Base-by-base conservation (phyloP, 495 filamentous ascomycete species). In the Hypoxylon fuscum region DNA sequence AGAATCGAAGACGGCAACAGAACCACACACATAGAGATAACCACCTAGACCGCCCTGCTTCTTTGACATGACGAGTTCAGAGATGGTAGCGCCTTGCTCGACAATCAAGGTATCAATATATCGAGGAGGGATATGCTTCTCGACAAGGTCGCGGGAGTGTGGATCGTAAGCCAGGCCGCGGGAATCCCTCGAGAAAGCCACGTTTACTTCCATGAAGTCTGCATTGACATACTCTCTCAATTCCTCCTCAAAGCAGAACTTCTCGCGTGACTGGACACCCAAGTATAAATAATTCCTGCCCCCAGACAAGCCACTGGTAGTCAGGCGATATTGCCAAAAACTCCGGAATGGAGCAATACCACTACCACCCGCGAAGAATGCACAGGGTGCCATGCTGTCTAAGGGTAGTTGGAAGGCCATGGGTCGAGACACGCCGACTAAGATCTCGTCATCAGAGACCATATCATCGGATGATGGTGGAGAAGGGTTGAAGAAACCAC, bases 41-140 rank as follows among this genome's bases (percentile, higher is more conserved):
- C 79, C 79, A 25, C 79, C 79, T 7, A 79, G 71, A 4, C 80
- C 80, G 23, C 80, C 79, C 31, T 81, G 78, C 46, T 77, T 80
- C 67, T 79, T 83, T 3, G 76, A 78, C 79, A 83, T 81, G 55
- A 81, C 77, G 12, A 83, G 72, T 61, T 83, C 79, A 8, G 77
- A 79, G 20, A 83, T 73, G 1, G 74, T 70, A 14, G 76, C 71
- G 1, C 73, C 75, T 52, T 82, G 77, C 59, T 82, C 79, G 14
- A 77, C 72, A 22, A 83, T 82, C 5, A 80, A 64, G 8, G 72
- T 66, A 63, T 82, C 79, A 18, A 82, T 79, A 55, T 82, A 83
- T n/a, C 79, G 73, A 10, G 80, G 77, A 15, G 80, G 75, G 59
- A 76, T 82, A 42, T 76, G 72, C 50, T 68, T 77, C 55, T 83